phyloP scores from a whole-genome alignment of 345 rosid genomes.

The Boechera stricta region DNA sequence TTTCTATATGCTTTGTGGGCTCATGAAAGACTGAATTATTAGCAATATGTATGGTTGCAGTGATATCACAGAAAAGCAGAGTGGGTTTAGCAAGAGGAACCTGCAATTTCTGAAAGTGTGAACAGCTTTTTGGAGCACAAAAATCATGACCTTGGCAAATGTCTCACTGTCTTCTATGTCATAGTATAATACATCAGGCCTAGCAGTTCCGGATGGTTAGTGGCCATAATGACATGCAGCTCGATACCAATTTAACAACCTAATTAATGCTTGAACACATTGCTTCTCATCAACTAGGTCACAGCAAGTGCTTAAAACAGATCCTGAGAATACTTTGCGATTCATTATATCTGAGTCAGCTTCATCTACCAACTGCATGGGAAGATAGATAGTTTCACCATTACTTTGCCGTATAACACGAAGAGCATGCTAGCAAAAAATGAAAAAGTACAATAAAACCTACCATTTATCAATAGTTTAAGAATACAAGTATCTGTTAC shows the following conservation, averaged over 20 bases:
- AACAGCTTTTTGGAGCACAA: slow-evolving; percentile 72
- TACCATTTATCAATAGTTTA: background rate
- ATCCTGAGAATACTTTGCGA: slow-evolving; percentile 51
- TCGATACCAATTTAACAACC: slow-evolving; percentile 74
- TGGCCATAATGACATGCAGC: slow-evolving; percentile 79
- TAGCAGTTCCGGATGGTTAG: slow-evolving; percentile 51
- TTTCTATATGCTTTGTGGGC: too few relatives aligned
- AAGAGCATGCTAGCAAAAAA: slow-evolving; percentile 16
- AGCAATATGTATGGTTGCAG: too few relatives aligned
- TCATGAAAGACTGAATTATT: too few relatives aligned
- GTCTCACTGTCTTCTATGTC: slow-evolving; percentile 53
- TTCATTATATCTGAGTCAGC: slow-evolving; percentile 40
- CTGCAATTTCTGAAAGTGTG: slow-evolving; percentile 47
- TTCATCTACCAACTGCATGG: slow-evolving; percentile 43
- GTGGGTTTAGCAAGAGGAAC: too few relatives aligned
- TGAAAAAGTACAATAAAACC: background rate
- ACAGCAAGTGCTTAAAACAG: slow-evolving; percentile 57
- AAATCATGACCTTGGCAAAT: slow-evolving; percentile 62
- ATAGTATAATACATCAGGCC: slow-evolving; percentile 1
- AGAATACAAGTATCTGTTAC: slow-evolving; percentile 31
- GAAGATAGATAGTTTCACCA: slow-evolving; percentile 50
- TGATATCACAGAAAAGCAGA: too few relatives aligned
- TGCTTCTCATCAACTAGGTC: slow-evolving; percentile 60
- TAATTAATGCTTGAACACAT: slow-evolving; percentile 60
- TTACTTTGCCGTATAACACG: slow-evolving; percentile 55